These are phyloP conservation scores for Rubroshorea leprosula DNA, from an alignment of 345 rosid species.

Conservation along the genomic window DNA sequence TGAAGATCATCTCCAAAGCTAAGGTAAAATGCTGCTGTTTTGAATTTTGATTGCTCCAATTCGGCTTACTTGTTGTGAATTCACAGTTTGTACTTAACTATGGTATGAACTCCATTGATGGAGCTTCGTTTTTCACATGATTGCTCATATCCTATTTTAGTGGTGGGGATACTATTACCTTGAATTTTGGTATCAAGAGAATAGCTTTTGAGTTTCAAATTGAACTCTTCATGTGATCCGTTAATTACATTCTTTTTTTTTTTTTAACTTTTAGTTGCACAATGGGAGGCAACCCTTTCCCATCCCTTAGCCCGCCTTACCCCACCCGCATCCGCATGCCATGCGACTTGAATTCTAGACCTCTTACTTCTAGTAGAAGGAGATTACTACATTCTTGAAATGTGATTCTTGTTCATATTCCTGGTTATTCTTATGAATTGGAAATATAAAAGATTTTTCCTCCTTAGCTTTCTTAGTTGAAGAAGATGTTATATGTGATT, in stretches of 20 bases:
- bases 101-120: not conserved
- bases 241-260: too few relatives aligned
- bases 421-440: not conserved
- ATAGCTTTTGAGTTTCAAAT: not conserved
- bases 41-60: not conserved
- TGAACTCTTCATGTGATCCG: not conserved
- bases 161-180: not conserved
- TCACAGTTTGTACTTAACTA: not conserved
- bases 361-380: too few relatives aligned
- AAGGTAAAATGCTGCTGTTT: constrained; percentile 38
- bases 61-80: not conserved
- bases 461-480: not conserved
- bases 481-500: not conserved
- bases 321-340: too few relatives aligned
- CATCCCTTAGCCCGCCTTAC: too few relatives aligned
- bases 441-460: too few relatives aligned
- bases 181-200: not conserved
- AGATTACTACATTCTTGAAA: too few relatives aligned
- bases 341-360: too few relatives aligned
- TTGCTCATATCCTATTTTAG: not conserved
- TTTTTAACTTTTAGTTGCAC: too few relatives aligned
- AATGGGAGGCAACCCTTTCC: too few relatives aligned
- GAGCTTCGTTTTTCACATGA: too few relatives aligned
- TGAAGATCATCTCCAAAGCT: constrained; percentile 77
- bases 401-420: not conserved